Percentiles rank a stretch among this genome's conserved stretches.
Conservation (phyloP, 495 filamentous ascomycete genomes). For the Penicillium roqueforti region DNA sequence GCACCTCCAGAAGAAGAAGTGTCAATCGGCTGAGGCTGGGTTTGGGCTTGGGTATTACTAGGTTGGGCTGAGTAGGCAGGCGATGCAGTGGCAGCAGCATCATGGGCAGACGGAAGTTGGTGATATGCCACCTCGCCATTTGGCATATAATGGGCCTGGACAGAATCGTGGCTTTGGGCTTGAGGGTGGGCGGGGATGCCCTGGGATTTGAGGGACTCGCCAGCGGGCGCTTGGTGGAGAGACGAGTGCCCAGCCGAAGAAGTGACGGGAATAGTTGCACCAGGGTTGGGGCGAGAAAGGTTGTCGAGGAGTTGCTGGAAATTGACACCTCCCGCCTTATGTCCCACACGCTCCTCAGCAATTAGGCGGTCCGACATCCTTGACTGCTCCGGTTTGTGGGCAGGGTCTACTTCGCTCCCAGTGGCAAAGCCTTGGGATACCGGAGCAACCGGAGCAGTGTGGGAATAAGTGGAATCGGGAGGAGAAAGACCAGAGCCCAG, state of each 20-base stretch:
- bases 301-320: constrained; percentile 52
- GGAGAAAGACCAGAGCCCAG: constrained; percentile 21
- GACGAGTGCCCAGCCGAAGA: constrained; percentile 30
- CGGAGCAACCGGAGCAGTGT: constrained; percentile 47
- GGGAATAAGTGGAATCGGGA: constrained; percentile 38
- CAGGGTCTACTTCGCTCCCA: constrained; percentile 34
- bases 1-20: constrained; percentile 46
- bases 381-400: constrained; percentile 19
- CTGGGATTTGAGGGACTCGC: constrained; percentile 37
- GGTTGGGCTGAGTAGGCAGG: constrained; percentile 38
- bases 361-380: constrained; percentile 29
- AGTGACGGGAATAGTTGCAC: constrained; percentile 25
- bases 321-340: constrained; percentile 38
- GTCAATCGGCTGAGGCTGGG: constrained; percentile 36
- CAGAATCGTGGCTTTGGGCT: constrained; percentile 49
- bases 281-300: constrained; percentile 39
- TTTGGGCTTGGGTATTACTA: constrained; percentile 36
- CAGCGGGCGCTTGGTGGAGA: constrained; percentile 33
- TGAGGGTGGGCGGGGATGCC: constrained; percentile 48
- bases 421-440: constrained; percentile 43
- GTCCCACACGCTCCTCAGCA: constrained; percentile 16
- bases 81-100: constrained; percentile 28
- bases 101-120: constrained; percentile 35
- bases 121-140: constrained; percentile 57
- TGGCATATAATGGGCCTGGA: constrained; percentile 53